Percentiles rank a stretch among this genome's conserved stretches.
These are phyloP conservation scores for Neopestalotiopsis sp. DNA, from an alignment of 2,329 filamentous ascomycete genomes.

Conservation along the genomic window DNA sequence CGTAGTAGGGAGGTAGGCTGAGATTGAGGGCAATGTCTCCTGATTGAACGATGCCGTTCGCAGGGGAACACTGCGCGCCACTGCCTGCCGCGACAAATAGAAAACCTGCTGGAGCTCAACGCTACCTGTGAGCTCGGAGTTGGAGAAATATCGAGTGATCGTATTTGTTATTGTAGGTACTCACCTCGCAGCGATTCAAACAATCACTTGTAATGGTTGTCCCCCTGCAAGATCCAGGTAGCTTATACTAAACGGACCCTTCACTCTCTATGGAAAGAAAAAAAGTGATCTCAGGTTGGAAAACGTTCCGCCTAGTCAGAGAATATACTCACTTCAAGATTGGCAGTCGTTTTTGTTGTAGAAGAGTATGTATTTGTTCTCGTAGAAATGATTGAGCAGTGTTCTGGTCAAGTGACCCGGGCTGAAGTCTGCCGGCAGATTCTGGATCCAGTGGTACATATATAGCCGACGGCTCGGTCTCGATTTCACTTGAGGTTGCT, in stretches of 20 bases:
- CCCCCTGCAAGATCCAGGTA: background rate
- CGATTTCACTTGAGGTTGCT: background rate
- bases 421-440: background rate
- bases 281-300: background rate
- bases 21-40: background rate
- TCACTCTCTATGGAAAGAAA: background rate
- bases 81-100: slow-evolving; percentile 14
- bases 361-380: background rate
- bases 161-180: background rate
- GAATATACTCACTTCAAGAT: background rate
- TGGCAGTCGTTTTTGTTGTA: background rate
- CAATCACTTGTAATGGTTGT: background rate
- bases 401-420: background rate
- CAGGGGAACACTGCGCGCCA: slow-evolving; percentile 5
- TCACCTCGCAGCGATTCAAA: background rate
- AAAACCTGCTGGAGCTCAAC: background rate
- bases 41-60: slow-evolving; percentile 14
- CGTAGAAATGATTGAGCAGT: background rate
- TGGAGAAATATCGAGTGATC: background rate
- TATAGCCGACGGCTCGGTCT: slow-evolving; percentile 35
- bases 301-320: background rate
- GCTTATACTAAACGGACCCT: background rate
- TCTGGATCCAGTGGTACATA: slow-evolving; percentile 33
- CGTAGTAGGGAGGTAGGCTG: background rate
- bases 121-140: background rate